Base-by-base conservation (phyloP, 768 basidiomycete species). In the Lyophyllum shimeji region DNA sequence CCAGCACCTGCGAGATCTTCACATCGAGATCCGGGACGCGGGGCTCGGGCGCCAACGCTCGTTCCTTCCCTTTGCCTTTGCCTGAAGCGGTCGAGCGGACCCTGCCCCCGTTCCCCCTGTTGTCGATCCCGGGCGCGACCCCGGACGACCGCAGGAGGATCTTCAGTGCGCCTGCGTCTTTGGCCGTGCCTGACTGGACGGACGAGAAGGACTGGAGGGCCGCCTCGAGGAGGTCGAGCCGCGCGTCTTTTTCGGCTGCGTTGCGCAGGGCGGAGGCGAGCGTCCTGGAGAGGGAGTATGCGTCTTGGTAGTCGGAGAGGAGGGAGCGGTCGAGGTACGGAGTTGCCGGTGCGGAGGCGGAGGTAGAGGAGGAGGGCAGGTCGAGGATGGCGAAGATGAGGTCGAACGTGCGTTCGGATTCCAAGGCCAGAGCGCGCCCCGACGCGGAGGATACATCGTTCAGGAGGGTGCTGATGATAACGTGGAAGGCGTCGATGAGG, bases 261-360 rank as follows among this genome's bases (percentile, higher is more conserved):
- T 72, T 70, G 23, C 66, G 73, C 25, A 83, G 69, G 9, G 77
- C 76, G 5, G 71, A 69, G 13, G 76, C 63, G 24, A 91, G 77
- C 0, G 77, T 78, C 24, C 66, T 70, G 7, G 80, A 76, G 12
- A 92, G 73, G 46, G 82, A 76, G 67, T 90, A 88, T 1, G 84
- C 72, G 40, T 84, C 76, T 56, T 90, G 85, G 67, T 92, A 90
- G 63, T 93, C 90, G 6, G 78, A 79, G 11, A 93, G 69, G 21
- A 93, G 76, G 11, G 88, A 66, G 24, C 79, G 82, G 63, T 90
- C 82, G 57, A 90, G 77, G 71, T 90, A 92, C 2, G 84, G 82
- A 15, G 74, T 81, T 1, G 64, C 63, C 15, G 52, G n/a, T 7
- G 54, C 56, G 8, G 61, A 42, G 7, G 63, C 50, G 34, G 67